These are phyloP conservation scores for Plasmodium vivax DNA, from an alignment of 169 alveolate species.

Conservation along the genomic window DNA sequence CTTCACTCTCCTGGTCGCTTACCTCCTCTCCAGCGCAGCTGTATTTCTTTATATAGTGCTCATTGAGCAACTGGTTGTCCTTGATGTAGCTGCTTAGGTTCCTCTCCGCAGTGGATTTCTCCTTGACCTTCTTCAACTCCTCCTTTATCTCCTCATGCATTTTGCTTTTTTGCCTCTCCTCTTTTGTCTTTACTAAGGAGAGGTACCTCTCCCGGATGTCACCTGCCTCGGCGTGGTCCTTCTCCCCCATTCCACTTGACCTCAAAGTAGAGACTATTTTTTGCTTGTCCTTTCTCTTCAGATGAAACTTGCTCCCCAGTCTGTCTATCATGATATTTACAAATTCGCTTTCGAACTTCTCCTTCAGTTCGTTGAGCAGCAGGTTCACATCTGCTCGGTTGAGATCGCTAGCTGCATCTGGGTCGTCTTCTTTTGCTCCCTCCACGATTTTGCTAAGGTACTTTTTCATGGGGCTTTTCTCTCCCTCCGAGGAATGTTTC, in stretches of 20 bases:
- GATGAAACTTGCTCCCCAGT: neutral
- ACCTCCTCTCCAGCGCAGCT: neutral
- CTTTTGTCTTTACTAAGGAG: conserved; percentile 14
- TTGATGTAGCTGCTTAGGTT: conserved; percentile 8
- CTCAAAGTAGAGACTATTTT: neutral
- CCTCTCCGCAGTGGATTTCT: conserved; percentile 1
- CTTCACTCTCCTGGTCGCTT: neutral
- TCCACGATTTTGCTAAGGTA: neutral
- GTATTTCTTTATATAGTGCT: conserved; percentile 30
- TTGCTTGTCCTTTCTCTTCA: neutral
- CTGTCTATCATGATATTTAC: conserved; percentile 2
- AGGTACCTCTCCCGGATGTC: neutral
- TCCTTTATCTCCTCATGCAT: conserved; percentile 19
- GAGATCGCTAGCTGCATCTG: neutral
- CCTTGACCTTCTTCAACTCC: conserved; percentile 27
- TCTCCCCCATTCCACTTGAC: neutral
- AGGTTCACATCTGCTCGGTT: neutral
- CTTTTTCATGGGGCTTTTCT: neutral
- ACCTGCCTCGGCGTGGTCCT: neutral
- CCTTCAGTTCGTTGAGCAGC: conserved; percentile 19
- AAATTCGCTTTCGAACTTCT: conserved; percentile 8
- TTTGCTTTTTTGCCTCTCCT: neutral
- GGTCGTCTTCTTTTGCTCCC: neutral
- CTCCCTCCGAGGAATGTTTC: neutral
- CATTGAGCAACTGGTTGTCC: conserved; percentile 18